Conservation (phyloP, 2,329 filamentous ascomycete genomes). For the Pseudovirgaria hyperparasitica region DNA sequence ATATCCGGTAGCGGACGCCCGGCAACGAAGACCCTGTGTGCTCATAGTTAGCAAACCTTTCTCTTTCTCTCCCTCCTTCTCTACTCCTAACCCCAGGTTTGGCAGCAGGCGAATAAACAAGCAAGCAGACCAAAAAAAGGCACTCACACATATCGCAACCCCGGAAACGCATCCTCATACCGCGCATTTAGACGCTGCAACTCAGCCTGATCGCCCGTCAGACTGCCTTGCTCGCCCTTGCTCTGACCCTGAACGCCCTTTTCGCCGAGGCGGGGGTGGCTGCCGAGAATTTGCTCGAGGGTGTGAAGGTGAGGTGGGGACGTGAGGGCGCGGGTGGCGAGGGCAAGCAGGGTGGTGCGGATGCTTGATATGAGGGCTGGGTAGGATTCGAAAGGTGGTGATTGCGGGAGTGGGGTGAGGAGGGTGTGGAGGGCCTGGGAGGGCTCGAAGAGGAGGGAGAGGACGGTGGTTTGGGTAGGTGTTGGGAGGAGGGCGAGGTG, state of each 20-base stretch:
- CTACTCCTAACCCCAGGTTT: not conserved
- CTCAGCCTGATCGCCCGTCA: slow-evolving; percentile 45
- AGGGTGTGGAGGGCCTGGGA: slow-evolving; percentile 61
- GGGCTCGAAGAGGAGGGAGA: slow-evolving; percentile 79
- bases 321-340: slow-evolving; percentile 10
- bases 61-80: not conserved
- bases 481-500: slow-evolving; percentile 44
- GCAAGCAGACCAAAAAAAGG: slow-evolving; percentile 6
- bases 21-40: slow-evolving; percentile 66
- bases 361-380: slow-evolving; percentile 54
- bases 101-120: slow-evolving; percentile 1
- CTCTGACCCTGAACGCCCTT: slow-evolving; percentile 72
- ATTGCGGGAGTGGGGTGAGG: slow-evolving; percentile 53
- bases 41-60: not conserved
- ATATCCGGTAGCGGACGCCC: slow-evolving; percentile 60
- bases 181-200: slow-evolving; percentile 56
- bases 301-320: slow-evolving; percentile 38
- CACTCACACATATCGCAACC: slow-evolving; percentile 63
- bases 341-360: slow-evolving; percentile 44
- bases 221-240: slow-evolving; percentile 71
- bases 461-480: slow-evolving; percentile 40
- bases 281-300: slow-evolving; percentile 61
- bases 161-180: slow-evolving; percentile 73
- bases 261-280: slow-evolving; percentile 73
- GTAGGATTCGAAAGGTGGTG: slow-evolving; percentile 53